phyloP scores from a whole-genome alignment of 2,329 filamentous ascomycete genomes.

The Diplodia sapinea region DNA sequence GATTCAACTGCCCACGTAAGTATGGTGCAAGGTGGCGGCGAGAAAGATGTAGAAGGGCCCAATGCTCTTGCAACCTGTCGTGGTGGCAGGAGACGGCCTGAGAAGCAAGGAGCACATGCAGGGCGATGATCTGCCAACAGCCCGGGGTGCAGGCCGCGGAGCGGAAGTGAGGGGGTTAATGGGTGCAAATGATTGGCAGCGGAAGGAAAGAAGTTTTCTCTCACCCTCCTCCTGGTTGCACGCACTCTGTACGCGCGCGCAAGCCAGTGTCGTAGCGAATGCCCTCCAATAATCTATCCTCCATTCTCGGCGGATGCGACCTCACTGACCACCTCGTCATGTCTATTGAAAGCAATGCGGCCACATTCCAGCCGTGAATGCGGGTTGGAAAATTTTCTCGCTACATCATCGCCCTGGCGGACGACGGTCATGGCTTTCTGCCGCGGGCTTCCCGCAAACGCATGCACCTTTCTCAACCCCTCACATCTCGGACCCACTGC shows the following conservation, averaged over 20 bases:
- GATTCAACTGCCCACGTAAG: too few relatives aligned
- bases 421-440: background rate
- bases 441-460: background rate
- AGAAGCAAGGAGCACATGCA: background rate
- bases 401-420: background rate
- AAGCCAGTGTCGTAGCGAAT: background rate
- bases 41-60: too few relatives aligned
- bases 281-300: background rate
- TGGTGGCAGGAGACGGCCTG: background rate
- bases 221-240: too few relatives aligned
- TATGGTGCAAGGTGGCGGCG: too few relatives aligned
- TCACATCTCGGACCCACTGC: slow-evolving; percentile 5
- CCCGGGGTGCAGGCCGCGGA: background rate
- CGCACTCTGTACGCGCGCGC: background rate
- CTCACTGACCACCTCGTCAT: background rate
- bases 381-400: background rate
- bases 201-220: background rate
- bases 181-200: background rate
- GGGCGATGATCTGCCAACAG: background rate
- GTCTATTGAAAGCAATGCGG: background rate
- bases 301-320: background rate
- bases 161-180: background rate
- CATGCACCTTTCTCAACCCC: background rate
- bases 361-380: background rate
- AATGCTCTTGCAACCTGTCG: too few relatives aligned